These are phyloP conservation scores for Rhazya stricta DNA, from an alignment of 257 asterid genomes.

Conservation along the genomic window DNA sequence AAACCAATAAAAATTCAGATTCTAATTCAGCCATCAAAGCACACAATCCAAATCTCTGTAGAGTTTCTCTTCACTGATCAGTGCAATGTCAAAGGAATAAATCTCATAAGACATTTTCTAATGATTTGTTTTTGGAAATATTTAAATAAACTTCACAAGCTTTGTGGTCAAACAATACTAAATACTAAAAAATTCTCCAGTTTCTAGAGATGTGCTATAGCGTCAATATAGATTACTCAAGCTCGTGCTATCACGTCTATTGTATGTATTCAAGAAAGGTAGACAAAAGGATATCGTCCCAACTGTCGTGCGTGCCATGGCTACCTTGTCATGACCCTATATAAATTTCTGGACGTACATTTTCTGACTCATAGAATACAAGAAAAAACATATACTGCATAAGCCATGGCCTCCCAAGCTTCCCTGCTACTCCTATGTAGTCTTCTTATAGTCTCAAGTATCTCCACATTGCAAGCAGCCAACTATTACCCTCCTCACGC, in stretches of 20 bases:
- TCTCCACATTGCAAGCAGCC: conserved; percentile 24
- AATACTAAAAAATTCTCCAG: neutral
- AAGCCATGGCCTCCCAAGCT: conserved; percentile 36
- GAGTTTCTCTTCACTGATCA: neutral
- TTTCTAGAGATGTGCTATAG: neutral
- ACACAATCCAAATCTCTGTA: neutral
- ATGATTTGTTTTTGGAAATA: too few relatives aligned
- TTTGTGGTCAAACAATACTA: neutral
- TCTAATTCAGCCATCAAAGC: neutral
- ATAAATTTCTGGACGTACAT: neutral
- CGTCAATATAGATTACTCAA: conserved; percentile 13
- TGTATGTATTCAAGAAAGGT: conserved; percentile 12
- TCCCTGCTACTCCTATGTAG: conserved; percentile 18
- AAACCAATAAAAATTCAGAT: too few relatives aligned
- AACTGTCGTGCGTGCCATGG: conserved; percentile 49
- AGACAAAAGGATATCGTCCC: conserved; percentile 25
- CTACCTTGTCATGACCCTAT: conserved; percentile 2
- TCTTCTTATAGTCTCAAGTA: conserved; percentile 22
- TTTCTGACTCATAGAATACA: conserved; percentile 1
- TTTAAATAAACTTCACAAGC: neutral
- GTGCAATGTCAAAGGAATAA: neutral
- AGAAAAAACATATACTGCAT: conserved; percentile 9
- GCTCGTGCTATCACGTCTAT: conserved; percentile 67
- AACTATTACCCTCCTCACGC: conserved; percentile 15
- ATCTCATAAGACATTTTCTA: neutral